Base-by-base conservation (phyloP, 2,329 filamentous ascomycete species). In the Beauveria brongniartii region DNA sequence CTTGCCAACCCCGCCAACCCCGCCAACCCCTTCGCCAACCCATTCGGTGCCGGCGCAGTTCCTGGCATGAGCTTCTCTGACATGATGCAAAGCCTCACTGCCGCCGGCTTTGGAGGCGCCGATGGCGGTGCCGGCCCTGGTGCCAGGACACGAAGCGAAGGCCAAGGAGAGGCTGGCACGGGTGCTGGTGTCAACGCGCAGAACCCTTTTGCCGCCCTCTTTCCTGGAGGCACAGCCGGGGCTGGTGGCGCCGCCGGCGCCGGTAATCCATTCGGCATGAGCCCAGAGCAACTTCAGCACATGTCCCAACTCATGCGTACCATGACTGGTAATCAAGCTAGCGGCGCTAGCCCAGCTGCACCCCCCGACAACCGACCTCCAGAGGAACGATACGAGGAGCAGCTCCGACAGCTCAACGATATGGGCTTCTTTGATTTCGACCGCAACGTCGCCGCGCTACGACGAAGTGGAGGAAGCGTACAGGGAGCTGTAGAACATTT, bases 401-500 rank as follows among this genome's bases (percentile, higher is more conserved):
- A 99, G 75, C 79, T 99, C 55, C 82, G 91, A 63, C 92, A 97
- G 76, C 78, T 99, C 64, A 99, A 99, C 73, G 94, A 97, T 66
- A 99, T 99, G 94, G 94, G 94, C 3, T 99, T 99, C 76, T 96
- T 86, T 72, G 92, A 99, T 71, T 99, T 97, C 70, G 93, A 99
- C 57, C 80, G 90, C 67, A 99, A 99, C 68, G 85, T 99, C 37
- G 86, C 89, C 61, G 94, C 94, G 5, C 77, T 99, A 69, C 83
- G 93, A 73, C 84, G 93, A 69, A 91, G 90, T 63, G 94, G 94
- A 9, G 94, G 94, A 12, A 97, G 90, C 72, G 94, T 97, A 46
- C 92, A 97, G 72, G 94, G 93, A 12, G 94, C 91, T 5, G 84
- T 95, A 58, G 90, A 94, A 75, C 85, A 90, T 69, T 75, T 95